A percentile compares a stretch with the other conserved stretches of the same genome.
Evolutionary conservation across 2,329 filamentous ascomycete species (phyloP).

Genomic region (Beauveria sp.): DNA sequence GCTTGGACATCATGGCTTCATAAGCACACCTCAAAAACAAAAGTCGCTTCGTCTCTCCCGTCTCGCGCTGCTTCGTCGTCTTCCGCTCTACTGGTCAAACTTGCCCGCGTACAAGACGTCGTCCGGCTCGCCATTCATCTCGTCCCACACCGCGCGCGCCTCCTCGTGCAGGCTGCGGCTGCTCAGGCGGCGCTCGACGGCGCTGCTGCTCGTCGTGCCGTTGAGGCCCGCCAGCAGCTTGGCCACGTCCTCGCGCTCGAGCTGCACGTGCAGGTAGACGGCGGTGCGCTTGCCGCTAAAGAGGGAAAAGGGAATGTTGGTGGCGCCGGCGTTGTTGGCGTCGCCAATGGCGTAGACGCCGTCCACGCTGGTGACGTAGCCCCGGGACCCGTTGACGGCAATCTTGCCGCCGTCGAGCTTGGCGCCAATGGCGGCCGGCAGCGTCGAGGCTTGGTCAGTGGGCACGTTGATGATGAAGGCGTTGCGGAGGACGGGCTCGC

Average conservation of each 20-base stretch:
- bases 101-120: constrained; percentile 40
- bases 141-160: constrained; percentile 36
- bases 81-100: constrained; percentile 25
- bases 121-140: constrained; percentile 33
- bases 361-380: constrained; percentile 41
- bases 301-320: constrained; percentile 55
- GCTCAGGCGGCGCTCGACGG: not conserved
- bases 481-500: constrained; percentile 35
- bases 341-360: constrained; percentile 54
- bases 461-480: constrained; percentile 46
- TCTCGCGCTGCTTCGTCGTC: constrained; percentile 17
- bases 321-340: constrained; percentile 50
- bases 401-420: constrained; percentile 36
- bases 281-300: constrained; percentile 51
- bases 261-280: constrained; percentile 45
- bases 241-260: constrained; percentile 32
- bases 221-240: constrained; percentile 24
- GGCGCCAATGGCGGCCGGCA: constrained; percentile 42
- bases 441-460: constrained; percentile 36
- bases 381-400: constrained; percentile 30
- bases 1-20: not conserved
- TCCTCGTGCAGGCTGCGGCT: constrained; percentile 26
- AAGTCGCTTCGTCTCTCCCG: not conserved
- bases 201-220: not conserved
- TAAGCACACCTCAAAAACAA: not conserved